phyloP scores from a whole-genome alignment of 2,329 filamentous ascomycete species.

The Taxawa tesnikishii region DNA sequence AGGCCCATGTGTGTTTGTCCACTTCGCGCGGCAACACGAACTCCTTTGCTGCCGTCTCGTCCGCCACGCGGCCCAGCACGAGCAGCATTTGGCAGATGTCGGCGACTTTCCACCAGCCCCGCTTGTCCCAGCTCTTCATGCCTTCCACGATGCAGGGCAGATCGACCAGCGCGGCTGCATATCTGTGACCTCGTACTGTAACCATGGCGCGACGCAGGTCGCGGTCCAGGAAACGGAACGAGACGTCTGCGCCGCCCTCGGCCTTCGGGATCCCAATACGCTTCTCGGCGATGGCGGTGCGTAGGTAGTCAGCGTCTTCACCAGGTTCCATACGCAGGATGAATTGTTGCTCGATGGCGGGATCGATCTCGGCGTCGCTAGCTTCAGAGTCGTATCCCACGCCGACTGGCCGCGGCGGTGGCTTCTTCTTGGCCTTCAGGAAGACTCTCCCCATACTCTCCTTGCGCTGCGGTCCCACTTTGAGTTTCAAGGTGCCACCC shows the following conservation, averaged over 20 bases:
- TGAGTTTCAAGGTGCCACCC: conserved; percentile 14
- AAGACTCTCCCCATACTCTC: conserved; percentile 9
- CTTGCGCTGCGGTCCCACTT: conserved; percentile 2
- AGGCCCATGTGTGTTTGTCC: conserved; percentile 54
- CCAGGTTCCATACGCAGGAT: conserved; percentile 80
- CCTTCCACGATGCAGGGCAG: conserved; percentile 78
- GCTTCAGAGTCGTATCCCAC: conserved; percentile 96
- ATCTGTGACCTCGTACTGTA: conserved; percentile 55
- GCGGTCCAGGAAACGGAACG: conserved; percentile 64
- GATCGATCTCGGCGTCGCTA: conserved; percentile 78
- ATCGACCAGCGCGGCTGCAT: conserved; percentile 70
- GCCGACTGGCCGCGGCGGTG: conserved; percentile 58
- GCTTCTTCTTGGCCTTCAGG: conserved; percentile 36
- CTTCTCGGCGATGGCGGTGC: conserved; percentile 61
- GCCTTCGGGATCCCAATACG: conserved; percentile 56
- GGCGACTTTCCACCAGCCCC: conserved; percentile 73
- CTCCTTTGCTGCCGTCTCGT: conserved; percentile 35
- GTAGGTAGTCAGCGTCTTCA: conserved; percentile 72
- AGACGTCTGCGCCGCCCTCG: conserved; percentile 63
- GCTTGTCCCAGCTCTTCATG: conserved; percentile 89
- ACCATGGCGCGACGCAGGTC: conserved; percentile 64
- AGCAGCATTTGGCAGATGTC: conserved; percentile 85
- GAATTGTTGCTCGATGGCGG: conserved; percentile 79
- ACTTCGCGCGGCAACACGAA: conserved; percentile 59
- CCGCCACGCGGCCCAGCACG: conserved; percentile 56